Conservation (phyloP, 176 grass and related monocot species). For the Musa troglodytarum region DNA sequence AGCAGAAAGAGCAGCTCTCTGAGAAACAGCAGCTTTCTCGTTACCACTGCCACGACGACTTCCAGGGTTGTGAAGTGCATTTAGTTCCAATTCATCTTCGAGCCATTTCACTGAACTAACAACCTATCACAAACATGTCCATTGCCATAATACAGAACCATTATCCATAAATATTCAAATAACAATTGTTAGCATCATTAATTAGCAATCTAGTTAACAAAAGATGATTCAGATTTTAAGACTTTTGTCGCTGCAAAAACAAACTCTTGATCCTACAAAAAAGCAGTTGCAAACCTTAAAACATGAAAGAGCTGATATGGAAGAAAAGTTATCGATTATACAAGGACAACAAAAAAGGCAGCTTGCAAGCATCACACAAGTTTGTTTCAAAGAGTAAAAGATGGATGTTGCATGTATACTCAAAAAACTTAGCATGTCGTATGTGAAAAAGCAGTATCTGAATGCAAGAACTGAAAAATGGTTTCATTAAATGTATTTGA, state of each 20-base stretch:
- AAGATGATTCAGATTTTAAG: background rate
- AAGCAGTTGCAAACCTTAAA: background rate
- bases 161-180: too few species aligned
- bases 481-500: too few species aligned
- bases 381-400: background rate
- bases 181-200: background rate
- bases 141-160: background rate
- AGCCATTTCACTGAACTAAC: constrained; percentile 99
- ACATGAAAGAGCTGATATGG: background rate
- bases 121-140: constrained; percentile 35
- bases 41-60: constrained; percentile 72
- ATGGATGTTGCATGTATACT: too few species aligned
- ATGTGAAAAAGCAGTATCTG: too few species aligned
- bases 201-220: background rate
- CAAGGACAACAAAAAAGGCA: background rate
- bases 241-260: background rate
- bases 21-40: constrained; percentile 79
- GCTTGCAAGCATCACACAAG: background rate
- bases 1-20: constrained; percentile 90
- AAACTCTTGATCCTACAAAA: background rate
- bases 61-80: constrained; percentile 86
- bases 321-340: background rate
- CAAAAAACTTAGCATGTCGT: too few species aligned
- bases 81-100: constrained; percentile 97
- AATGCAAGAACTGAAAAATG: too few species aligned